These are phyloP conservation scores for Colletotrichum paranaense DNA, from an alignment of 2,329 filamentous ascomycete genomes.

Conservation along the genomic window DNA sequence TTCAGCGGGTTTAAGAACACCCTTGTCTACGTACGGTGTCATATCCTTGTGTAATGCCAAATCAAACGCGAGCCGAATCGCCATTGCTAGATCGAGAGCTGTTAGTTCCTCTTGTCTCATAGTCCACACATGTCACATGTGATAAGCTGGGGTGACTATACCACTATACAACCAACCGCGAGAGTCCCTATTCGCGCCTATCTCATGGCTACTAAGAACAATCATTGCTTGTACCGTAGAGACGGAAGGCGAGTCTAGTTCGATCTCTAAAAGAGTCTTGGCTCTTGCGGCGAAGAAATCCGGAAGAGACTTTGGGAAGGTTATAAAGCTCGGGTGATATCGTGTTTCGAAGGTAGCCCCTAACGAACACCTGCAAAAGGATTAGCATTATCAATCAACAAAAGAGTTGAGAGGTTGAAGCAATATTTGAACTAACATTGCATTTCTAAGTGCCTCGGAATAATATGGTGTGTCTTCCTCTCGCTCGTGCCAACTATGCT, in stretches of 20 bases:
- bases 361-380: slow-evolving; percentile 48
- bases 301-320: slow-evolving; percentile 46
- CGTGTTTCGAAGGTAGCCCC: slow-evolving; percentile 55
- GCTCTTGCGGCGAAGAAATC: slow-evolving; percentile 43
- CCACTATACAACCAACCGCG: slow-evolving; percentile 43
- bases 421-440: slow-evolving; percentile 38
- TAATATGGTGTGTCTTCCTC: slow-evolving; percentile 42
- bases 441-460: slow-evolving; percentile 42
- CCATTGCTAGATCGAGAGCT: slow-evolving; percentile 44
- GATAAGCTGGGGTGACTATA: slow-evolving; percentile 6
- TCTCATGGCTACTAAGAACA: slow-evolving; percentile 41
- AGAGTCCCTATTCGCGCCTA: slow-evolving; percentile 41
- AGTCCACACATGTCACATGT: not conserved
- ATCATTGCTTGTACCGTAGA: slow-evolving; percentile 42
- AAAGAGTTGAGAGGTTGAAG: not conserved
- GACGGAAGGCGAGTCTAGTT: slow-evolving; percentile 40
- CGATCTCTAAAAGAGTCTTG: slow-evolving; percentile 41
- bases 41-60: slow-evolving; percentile 42
- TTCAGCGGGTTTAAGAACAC: slow-evolving; percentile 39
- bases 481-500: slow-evolving; percentile 10
- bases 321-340: slow-evolving; percentile 51
- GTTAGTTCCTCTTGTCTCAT: not conserved
- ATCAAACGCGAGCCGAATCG: slow-evolving; percentile 41
- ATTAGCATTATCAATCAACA: not conserved
- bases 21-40: slow-evolving; percentile 39